Base-by-base conservation (phyloP, 257 asterid genomes). In the Rubia yunnanensis region DNA sequence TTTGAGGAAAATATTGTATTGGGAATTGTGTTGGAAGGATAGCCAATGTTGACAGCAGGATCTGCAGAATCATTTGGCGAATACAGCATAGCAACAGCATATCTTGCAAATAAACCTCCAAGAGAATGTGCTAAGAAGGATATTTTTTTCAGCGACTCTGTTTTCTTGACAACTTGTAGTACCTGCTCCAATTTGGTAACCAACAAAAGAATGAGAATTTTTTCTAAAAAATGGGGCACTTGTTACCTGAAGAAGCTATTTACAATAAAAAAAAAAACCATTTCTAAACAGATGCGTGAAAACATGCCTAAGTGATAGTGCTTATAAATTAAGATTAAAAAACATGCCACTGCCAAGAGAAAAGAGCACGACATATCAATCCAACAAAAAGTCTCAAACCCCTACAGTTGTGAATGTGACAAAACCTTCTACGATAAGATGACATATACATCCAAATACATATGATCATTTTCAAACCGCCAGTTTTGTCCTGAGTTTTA, bases 51-150 rank as follows among this genome's bases (percentile, higher is more conserved):
- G 66, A 71, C 62, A 57, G 74, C 30, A 34, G 62, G 69, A 53
- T 74, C 76, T 58, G 66, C 63, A 63, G 73, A 62, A 58, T 46
- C 59, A 71, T 82, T 69, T 34, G 84, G 85, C 9, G 75, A 72
- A 78, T 83, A 88, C 61, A 92, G 86, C 74, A 83, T 83, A 74
- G 92, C 86, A 67, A 86, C 52, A 35, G 96, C 99, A 64, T 87
- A 88, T 92, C 99, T 86, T 49, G 97, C 88, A 69, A 92, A 83
- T 71, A 89, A 76, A 69, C 97, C 99, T 78, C 99, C 97, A 64
- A 92, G 96, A 66, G 99, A 92, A 89, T 92, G 99, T 65, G 96
- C 92, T 75, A 92, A 64, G 81, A 92, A 88, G 35, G 99, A 92
- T 60, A 92, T 90, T 83, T 70, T 92, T 61, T 64, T 84, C 17